phyloP scores from a whole-genome alignment of 2,329 filamentous ascomycete species.

The Ascochyta rabiei region DNA sequence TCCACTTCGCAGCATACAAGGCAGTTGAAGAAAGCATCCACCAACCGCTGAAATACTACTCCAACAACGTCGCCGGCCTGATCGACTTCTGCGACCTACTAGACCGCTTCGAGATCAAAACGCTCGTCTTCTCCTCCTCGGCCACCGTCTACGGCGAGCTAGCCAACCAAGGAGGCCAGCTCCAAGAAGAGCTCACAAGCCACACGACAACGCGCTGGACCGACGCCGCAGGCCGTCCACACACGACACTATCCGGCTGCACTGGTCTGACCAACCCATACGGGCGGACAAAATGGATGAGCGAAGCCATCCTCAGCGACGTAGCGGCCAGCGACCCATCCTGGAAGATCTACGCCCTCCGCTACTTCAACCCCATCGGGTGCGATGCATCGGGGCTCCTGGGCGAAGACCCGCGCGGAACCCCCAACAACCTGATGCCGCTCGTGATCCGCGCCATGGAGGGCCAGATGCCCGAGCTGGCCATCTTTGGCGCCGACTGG shows the following conservation, averaged over 20 bases:
- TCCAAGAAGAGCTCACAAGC: no score
- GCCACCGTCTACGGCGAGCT: no score
- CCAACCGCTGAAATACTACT: conserved; percentile 65
- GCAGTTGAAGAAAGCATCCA: conserved; percentile 65
- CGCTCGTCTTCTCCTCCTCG: conserved; percentile 65
- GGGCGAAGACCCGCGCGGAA: conserved; percentile 67
- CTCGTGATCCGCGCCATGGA: conserved; percentile 67
- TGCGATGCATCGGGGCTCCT: conserved; percentile 68
- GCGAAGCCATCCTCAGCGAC: conserved; percentile 67
- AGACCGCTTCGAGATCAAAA: conserved; percentile 62
- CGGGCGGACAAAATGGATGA: conserved; percentile 67
- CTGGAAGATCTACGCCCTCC: conserved; percentile 64
- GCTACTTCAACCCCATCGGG: conserved; percentile 67
- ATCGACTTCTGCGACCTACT: conserved; percentile 62
- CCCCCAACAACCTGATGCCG: conserved; percentile 68
- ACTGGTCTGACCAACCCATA: conserved; percentile 59
- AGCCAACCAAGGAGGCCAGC: no score
- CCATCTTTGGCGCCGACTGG: conserved; percentile 70
- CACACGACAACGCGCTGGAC: no score
- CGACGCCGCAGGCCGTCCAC: no score
- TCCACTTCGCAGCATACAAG: conserved; percentile 70
- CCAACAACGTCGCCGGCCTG: conserved; percentile 67
- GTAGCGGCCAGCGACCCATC: conserved; percentile 62
- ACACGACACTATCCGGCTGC: no score
- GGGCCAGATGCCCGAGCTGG: conserved; percentile 59